Conservation (phyloP, 73 alveolate genomes). For the Symbiodinium natans region DNA sequence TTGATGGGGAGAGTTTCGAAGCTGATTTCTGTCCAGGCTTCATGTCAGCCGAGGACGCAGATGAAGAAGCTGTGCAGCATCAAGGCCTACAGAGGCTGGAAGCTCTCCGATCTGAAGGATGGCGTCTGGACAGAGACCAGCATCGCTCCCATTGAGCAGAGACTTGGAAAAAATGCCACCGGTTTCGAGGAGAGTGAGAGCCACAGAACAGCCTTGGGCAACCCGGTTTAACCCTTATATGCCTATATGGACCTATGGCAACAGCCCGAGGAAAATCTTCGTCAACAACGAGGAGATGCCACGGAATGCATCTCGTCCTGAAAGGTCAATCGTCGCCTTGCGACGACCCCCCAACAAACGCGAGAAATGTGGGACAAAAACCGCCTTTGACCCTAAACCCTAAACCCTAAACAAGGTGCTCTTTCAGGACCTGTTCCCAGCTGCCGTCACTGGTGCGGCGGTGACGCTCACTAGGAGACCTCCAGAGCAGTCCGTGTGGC, state of each 20-base stretch:
- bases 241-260: no score
- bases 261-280: neutral
- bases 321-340: no score
- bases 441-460: constrained; percentile 34
- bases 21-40: no score
- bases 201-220: no score
- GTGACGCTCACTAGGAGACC: constrained; percentile 31
- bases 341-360: no score
- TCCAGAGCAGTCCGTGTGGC: constrained; percentile 50
- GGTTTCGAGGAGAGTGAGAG: neutral
- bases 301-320: neutral
- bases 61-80: constrained; percentile 28
- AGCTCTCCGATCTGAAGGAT: constrained; percentile 47
- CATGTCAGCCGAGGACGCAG: neutral
- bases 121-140: constrained; percentile 56
- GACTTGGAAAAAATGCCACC: neutral
- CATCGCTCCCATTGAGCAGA: constrained; percentile 35
- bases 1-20: no score
- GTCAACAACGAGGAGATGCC: constrained; percentile 18
- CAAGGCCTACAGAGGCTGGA: constrained; percentile 74
- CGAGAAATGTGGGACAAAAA: no score
- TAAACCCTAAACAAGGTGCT: neutral
- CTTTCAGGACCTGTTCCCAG: constrained; percentile 18
- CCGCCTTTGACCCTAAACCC: no score
- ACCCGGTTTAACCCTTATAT: no score